Evolutionary conservation across 345 rosid species (phyloP).

Genomic region (Syzygium jambos): DNA sequence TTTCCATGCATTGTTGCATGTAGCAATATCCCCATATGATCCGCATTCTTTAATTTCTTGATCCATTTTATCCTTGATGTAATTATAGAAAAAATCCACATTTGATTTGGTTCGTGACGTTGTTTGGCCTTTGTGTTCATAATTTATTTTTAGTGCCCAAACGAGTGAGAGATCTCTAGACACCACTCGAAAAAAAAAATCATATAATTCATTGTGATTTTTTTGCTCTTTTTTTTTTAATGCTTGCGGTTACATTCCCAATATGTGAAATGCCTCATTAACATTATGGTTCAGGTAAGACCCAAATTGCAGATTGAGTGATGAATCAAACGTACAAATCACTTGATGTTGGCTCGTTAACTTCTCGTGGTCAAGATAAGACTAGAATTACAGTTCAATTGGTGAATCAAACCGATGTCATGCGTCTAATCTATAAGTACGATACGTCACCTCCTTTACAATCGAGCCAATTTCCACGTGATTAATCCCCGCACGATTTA

Average conservation of each 20-base stretch:
- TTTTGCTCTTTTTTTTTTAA: not conserved
- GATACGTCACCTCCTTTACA: not conserved
- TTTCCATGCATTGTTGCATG: not conserved
- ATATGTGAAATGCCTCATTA: not conserved
- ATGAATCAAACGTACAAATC: not conserved
- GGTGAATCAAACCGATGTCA: accelerated
- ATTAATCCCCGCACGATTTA: not conserved
- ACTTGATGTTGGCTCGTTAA: not conserved
- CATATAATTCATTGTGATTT: not conserved
- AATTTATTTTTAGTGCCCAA: not conserved
- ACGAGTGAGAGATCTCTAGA: not conserved
- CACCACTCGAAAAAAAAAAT: not conserved
- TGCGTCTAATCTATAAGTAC: not conserved
- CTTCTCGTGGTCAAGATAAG: not conserved
- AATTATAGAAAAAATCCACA: not conserved
- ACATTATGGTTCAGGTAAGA: not conserved
- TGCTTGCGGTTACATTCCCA: not conserved
- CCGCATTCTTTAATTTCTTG: not conserved
- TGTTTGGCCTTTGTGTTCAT: not conserved
- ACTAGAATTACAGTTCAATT: not conserved
- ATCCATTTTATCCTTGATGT: not conserved
- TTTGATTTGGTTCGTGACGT: not conserved
- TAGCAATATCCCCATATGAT: not conserved
- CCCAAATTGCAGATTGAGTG: not conserved
- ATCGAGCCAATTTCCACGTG: not conserved